Evolutionary conservation across 192 early-diverging fungal genomes (phyloP), one percentile per base, ranked within the genome.

Genomic region (Lunasporangiospora selenospora): DNA sequence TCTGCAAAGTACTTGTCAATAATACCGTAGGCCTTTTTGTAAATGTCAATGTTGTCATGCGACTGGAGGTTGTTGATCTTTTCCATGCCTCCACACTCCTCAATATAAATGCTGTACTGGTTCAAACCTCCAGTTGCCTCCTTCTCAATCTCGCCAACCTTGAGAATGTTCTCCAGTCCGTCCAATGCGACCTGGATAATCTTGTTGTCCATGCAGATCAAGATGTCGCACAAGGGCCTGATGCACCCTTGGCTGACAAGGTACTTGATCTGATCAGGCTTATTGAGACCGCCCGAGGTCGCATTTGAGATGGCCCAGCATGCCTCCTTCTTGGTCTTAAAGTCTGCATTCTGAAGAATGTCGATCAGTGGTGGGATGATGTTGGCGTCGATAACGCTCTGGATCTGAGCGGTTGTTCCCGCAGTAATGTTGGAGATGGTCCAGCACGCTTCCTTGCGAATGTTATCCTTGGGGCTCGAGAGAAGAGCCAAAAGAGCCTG

Each of bases 391-490:
- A 83, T 75, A 1, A 83, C 80, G 6, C 55, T 44, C 36, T 80
- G 76, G 26, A 83, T 83, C 51, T 83, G 82, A 45, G 54, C 42
- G n/a, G 32, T 51, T 24, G 56, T 65, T 5, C 82, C 81, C 21
- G 81, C 76, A 3, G 82, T 81, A 21, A 83, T 83, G 21, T 83
- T 80, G 24, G 82, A 83, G 21, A 83, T 61, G n/a, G 83, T 80
- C 76, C 80, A 83, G 19, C 82, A 83, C 16, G 79, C 82, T 30
- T 83, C 82, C 44, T 83, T 83, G 29, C 81, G 78, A 13, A 79
- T 61, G n/a, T n/a, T 24, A 41, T 75, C 58, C 32, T 65, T 79
- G 13, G 39, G 36, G 34, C 57, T 75, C 29, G 29, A 61, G 4
- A 93, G 62, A 18, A 93, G 70, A 2, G 65, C 53, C 13, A 75